Percentiles rank a stretch among this genome's conserved stretches.
These are phyloP conservation scores for Penicillium sclerotigenum DNA, from an alignment of 2,329 filamentous ascomycete genomes.

Conservation along the genomic window DNA sequence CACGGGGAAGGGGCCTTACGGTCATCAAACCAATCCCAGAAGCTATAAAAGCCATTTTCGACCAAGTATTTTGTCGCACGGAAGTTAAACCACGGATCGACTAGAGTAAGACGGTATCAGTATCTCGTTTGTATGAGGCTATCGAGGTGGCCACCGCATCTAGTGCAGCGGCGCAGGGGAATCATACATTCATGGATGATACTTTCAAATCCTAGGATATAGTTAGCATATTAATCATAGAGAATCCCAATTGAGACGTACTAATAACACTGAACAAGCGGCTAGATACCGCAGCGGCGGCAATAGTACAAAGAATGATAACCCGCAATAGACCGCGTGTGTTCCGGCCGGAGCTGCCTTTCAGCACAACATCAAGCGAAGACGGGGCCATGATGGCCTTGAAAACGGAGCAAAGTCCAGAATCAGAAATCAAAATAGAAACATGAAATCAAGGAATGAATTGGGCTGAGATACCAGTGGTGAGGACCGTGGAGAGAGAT, in stretches of 20 bases:
- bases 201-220: slow-evolving; percentile 77
- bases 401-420: slow-evolving; percentile 32
- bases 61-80: slow-evolving; percentile 97
- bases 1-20: slow-evolving; percentile 52
- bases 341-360: slow-evolving; percentile 75
- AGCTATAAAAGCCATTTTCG: slow-evolving; percentile 94
- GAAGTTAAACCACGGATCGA: slow-evolving; percentile 99
- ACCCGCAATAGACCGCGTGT: slow-evolving; percentile 82
- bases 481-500: slow-evolving; percentile 19
- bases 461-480: slow-evolving; percentile 24
- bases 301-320: slow-evolving; percentile 86
- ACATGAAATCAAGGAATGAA: slow-evolving; percentile 27
- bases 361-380: slow-evolving; percentile 60
- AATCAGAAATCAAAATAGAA: slow-evolving; percentile 22
- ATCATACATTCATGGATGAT: slow-evolving; percentile 98
- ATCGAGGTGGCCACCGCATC: slow-evolving; percentile 8
- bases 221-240: slow-evolving; percentile 12
- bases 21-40: slow-evolving; percentile 99
- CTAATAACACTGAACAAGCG: slow-evolving; percentile 98
- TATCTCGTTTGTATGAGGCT: slow-evolving; percentile 13
- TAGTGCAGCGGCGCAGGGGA: slow-evolving; percentile 3
- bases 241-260: slow-evolving; percentile 50
- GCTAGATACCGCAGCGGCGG: slow-evolving; percentile 84
- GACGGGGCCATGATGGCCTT: slow-evolving; percentile 46
- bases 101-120: slow-evolving; percentile 50